A percentile compares a stretch with the other conserved stretches of the same genome.
phyloP scores from a whole-genome alignment of 2,329 filamentous ascomycete genomes.

The Cordyceps pruinosa region DNA sequence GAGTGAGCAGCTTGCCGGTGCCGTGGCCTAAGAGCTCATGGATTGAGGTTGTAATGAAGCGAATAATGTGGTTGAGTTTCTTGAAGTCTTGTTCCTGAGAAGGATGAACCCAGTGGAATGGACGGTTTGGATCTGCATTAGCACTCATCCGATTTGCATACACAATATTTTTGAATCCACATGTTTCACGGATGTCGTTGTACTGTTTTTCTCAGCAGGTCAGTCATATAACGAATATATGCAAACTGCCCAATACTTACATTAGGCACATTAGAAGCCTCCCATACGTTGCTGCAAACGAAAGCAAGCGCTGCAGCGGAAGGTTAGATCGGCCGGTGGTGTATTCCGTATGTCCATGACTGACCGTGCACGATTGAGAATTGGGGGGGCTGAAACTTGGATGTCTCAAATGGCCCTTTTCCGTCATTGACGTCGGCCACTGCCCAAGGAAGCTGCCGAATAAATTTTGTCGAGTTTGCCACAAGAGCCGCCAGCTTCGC shows the following conservation, averaged over 20 bases:
- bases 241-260: not conserved
- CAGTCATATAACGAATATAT: not conserved
- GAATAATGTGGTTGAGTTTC: not conserved
- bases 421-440: not conserved
- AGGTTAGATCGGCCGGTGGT: not conserved
- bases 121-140: not conserved
- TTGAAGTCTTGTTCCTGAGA: not conserved
- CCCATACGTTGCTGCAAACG: not conserved
- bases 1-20: not conserved
- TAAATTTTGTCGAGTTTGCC: not conserved
- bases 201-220: not conserved
- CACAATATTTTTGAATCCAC: not conserved
- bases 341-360: not conserved
- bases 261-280: not conserved
- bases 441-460: not conserved
- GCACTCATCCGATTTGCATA: not conserved
- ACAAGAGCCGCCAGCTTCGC: slow-evolving; percentile 25
- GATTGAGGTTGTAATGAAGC: not conserved
- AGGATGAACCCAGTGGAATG: not conserved
- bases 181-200: not conserved
- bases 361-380: not conserved
- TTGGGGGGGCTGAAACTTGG: not conserved
- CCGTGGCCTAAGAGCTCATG: not conserved
- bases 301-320: not conserved
- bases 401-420: not conserved